Conservation (phyloP, 169 alveolate genomes). For the Babesia bigemina region DNA sequence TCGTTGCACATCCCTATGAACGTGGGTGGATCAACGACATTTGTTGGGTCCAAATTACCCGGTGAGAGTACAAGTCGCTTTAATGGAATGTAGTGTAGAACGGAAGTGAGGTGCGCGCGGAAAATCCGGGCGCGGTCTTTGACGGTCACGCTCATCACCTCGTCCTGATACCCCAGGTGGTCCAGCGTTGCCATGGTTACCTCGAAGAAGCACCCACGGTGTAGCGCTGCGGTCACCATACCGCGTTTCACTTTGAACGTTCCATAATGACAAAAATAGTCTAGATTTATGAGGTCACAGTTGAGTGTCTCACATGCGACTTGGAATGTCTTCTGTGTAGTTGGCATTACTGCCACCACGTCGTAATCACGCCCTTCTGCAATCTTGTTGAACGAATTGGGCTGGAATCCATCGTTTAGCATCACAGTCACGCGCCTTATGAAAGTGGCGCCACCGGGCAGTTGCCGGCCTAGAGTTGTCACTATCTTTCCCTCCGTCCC, state of each 20-base stretch:
- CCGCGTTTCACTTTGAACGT: conserved; percentile 60
- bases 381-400: conserved; percentile 39
- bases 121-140: conserved; percentile 14
- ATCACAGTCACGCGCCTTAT: conserved; percentile 46
- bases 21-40: conserved; percentile 32
- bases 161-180: conserved; percentile 1
- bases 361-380: conserved; percentile 56
- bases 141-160: neutral
- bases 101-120: conserved; percentile 17
- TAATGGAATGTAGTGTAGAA: conserved; percentile 50
- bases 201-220: conserved; percentile 65
- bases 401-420: conserved; percentile 61
- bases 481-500: conserved; percentile 4
- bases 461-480: conserved; percentile 11
- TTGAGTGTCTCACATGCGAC: conserved; percentile 57
- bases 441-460: conserved; percentile 28
- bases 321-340: conserved; percentile 49
- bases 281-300: conserved; percentile 57
- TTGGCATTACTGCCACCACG: conserved; percentile 57
- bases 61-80: conserved; percentile 51
- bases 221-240: conserved; percentile 46
- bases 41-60: conserved; percentile 6
- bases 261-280: conserved; percentile 42
- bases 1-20: conserved; percentile 50
- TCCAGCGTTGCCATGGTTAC: conserved; percentile 37